phyloP scores from a whole-genome alignment of 2,329 filamentous ascomycete species.

The Xylaria sp. region DNA sequence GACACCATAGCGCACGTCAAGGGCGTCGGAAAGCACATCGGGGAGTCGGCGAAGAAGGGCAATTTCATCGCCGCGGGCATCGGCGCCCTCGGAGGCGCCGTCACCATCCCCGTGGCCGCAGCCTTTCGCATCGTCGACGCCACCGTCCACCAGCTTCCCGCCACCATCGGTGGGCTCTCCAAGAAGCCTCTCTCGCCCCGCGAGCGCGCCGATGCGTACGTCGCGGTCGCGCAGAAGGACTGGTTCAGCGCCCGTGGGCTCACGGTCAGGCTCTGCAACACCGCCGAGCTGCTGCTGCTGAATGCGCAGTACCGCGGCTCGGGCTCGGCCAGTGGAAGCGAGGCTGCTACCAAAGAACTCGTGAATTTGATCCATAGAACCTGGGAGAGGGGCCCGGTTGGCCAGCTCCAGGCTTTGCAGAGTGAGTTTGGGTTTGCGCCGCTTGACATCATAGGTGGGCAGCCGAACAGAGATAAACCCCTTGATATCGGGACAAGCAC shows the following conservation, averaged over 20 bases:
- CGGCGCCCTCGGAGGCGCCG: slow-evolving; percentile 50
- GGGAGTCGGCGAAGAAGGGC: slow-evolving; percentile 52
- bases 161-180: slow-evolving; percentile 49
- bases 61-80: slow-evolving; percentile 54
- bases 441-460: slow-evolving; percentile 21
- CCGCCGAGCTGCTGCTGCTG: slow-evolving; percentile 24
- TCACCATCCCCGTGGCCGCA: slow-evolving; percentile 54
- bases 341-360: slow-evolving; percentile 11
- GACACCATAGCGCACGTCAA: slow-evolving; percentile 52
- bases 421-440: slow-evolving; percentile 25
- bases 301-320: not conserved
- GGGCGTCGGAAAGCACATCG: slow-evolving; percentile 51
- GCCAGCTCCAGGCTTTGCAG: slow-evolving; percentile 26
- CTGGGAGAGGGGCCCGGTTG: slow-evolving; percentile 10
- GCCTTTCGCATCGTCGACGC: slow-evolving; percentile 52
- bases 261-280: slow-evolving; percentile 14
- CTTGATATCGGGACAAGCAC: slow-evolving; percentile 31
- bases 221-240: slow-evolving; percentile 55
- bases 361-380: slow-evolving; percentile 19
- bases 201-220: slow-evolving; percentile 56
- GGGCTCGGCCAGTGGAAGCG: not conserved
- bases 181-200: slow-evolving; percentile 55
- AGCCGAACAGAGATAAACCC: not conserved
- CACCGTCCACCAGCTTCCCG: slow-evolving; percentile 51
- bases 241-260: slow-evolving; percentile 56